Conservation (phyloP, 352 stramenopile genomes). For the Hyaloperonospora arabidopsidis region DNA sequence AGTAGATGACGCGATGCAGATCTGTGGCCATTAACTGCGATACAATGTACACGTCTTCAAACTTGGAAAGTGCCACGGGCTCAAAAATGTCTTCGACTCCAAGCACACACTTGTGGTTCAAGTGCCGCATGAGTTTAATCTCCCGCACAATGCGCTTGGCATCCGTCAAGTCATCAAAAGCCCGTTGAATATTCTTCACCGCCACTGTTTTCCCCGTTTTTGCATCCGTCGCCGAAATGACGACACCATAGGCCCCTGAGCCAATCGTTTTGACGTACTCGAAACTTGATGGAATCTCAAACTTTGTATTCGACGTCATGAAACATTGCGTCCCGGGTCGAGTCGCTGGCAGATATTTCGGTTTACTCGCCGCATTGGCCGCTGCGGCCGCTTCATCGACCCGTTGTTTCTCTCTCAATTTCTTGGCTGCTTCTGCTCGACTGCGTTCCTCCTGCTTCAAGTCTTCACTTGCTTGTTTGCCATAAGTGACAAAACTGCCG, state of each 20-base stretch:
- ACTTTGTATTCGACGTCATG: slow-evolving; percentile 77
- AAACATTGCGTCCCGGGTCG: slow-evolving; percentile 69
- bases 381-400: slow-evolving; percentile 52
- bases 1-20: slow-evolving; percentile 95
- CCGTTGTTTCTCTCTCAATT: slow-evolving; percentile 65
- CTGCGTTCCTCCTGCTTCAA: slow-evolving; percentile 61
- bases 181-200: slow-evolving; percentile 92
- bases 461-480: slow-evolving; percentile 68
- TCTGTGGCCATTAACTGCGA: slow-evolving; percentile 96
- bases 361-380: slow-evolving; percentile 66
- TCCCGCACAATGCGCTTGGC: slow-evolving; percentile 96
- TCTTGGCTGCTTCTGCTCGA: slow-evolving; percentile 63
- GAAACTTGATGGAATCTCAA: slow-evolving; percentile 71
- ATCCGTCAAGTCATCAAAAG: slow-evolving; percentile 96
- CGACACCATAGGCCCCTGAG: slow-evolving; percentile 87
- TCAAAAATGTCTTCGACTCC: slow-evolving; percentile 87
- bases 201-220: slow-evolving; percentile 52
- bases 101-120: slow-evolving; percentile 86
- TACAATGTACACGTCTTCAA: slow-evolving; percentile 95
- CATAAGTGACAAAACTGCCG: slow-evolving; percentile 71
- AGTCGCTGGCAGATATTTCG: slow-evolving; percentile 73
- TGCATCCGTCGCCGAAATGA: slow-evolving; percentile 70
- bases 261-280: slow-evolving; percentile 85
- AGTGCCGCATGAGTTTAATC: slow-evolving; percentile 78
- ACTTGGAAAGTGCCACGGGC: slow-evolving; percentile 55